These are phyloP conservation scores for Ophiostoma australiae DNA, from an alignment of 2,329 filamentous ascomycete species.

Conservation along the genomic window DNA sequence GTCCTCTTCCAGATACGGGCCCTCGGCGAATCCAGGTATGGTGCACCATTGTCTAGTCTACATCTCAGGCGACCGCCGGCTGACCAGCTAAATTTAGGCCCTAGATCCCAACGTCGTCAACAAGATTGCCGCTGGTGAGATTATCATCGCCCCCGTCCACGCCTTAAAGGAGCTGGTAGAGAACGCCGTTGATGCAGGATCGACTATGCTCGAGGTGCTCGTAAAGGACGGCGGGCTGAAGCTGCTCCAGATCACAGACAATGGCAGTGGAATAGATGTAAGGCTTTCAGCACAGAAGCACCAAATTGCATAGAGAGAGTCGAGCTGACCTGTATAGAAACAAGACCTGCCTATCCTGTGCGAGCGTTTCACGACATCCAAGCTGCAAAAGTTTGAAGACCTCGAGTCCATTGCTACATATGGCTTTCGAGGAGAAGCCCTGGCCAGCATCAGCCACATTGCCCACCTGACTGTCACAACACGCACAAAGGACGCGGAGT, in stretches of 20 bases:
- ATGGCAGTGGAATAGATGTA: conserved; percentile 92
- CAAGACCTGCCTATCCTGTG: conserved; percentile 89
- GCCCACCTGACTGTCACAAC: conserved; percentile 94
- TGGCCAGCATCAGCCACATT: conserved; percentile 97
- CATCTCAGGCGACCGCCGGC: neutral
- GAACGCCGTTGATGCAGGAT: conserved; percentile 95
- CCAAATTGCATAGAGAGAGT: neutral
- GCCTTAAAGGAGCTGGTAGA: conserved; percentile 95
- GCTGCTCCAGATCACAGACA: conserved; percentile 93
- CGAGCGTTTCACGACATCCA: conserved; percentile 94
- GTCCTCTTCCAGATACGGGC: neutral
- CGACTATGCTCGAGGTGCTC: conserved; percentile 82
- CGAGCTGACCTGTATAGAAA: conserved; percentile 50
- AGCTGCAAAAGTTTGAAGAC: conserved; percentile 90
- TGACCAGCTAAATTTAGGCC: conserved; percentile 49
- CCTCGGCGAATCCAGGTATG: conserved; percentile 46
- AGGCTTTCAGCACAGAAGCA: neutral
- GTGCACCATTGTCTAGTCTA: neutral
- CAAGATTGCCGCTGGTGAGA: conserved; percentile 97
- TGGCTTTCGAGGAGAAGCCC: conserved; percentile 92
- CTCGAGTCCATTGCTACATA: conserved; percentile 86
- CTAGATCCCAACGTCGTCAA: conserved; percentile 92
- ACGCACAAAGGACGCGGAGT: conserved; percentile 78
- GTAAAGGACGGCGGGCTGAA: conserved; percentile 95
- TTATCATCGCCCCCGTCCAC: conserved; percentile 94